phyloP scores from a whole-genome alignment of 2,329 filamentous ascomycete genomes.

The Epichloe scottii region DNA sequence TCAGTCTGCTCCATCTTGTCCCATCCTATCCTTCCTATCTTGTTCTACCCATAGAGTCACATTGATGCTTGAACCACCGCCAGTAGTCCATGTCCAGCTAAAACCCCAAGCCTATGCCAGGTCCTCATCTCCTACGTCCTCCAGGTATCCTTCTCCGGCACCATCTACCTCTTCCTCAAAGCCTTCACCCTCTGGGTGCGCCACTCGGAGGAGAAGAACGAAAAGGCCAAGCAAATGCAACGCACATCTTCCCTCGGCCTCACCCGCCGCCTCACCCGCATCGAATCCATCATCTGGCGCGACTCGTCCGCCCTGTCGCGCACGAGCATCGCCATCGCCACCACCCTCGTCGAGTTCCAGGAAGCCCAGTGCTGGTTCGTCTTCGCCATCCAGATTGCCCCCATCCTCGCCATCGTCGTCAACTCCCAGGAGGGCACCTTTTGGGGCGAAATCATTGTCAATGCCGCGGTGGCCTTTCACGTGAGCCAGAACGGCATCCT shows the following conservation, averaged over 20 bases:
- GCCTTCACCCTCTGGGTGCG: conserved; percentile 24
- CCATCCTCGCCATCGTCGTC: conserved; percentile 27
- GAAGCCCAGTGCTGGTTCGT: conserved; percentile 28
- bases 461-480: conserved; percentile 25
- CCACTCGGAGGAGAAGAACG: conserved; percentile 16
- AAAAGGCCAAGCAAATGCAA: not conserved
- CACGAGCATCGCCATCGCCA: conserved; percentile 26
- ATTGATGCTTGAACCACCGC: no score
- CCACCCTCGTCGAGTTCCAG: conserved; percentile 28
- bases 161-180: conserved; percentile 22
- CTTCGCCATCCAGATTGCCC: conserved; percentile 27
- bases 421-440: conserved; percentile 27
- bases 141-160: conserved; percentile 23
- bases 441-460: conserved; percentile 27
- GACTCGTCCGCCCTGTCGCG: conserved; percentile 24
- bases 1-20: no score
- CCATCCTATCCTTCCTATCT: no score
- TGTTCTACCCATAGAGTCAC: no score
- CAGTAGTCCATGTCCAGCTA: no score
- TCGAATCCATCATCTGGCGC: conserved; percentile 25
- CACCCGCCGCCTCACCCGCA: conserved; percentile 20
- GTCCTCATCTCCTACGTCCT: conserved; percentile 27
- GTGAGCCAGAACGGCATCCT: conserved; percentile 25
- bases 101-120: conserved; percentile 7
- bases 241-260: conserved; percentile 6